Base-by-base conservation (phyloP, 140 eudicot genomes). In the Erigeron philadelphicus region DNA sequence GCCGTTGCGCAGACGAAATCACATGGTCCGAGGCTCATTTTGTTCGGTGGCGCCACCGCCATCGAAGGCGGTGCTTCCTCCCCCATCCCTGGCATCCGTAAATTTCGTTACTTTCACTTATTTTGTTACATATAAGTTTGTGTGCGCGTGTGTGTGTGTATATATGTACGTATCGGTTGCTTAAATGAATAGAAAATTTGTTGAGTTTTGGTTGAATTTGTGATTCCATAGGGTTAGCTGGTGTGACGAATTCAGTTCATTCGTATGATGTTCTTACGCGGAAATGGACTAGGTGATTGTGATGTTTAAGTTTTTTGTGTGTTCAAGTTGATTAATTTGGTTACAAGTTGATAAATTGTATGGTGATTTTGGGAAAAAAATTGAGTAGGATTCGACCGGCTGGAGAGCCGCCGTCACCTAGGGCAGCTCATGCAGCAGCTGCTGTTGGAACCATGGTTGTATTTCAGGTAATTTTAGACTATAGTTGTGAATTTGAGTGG, bases 391-490 rank as follows among this genome's bases (percentile, higher is more conserved):
- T 93, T 61, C 75, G 83, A 60, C 96, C 98, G 0, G 86, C 83
- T 1, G 98, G 98, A 16, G 98, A 93, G 17, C 87, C 98, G 5
- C 95, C 96, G 43, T 93, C 98, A 16, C 98, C 98, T 0, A 83
- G 98, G 79, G 98, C 96, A 35, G 96, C 96, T 17, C 98, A 93
- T 62, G 89, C 98, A 4, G 96, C 98, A 0, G 96, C 96, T 53
- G 96, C 86, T 40, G 90, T 93, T 58, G 95, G 95, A 18, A 87
- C 98, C 61, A 83, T 93, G 96, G 94, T 93, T 81, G 96, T 89
- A 19, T 85, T 89, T 89, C 98, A 93, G 95, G 98, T 89, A 76
- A 71, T 78, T 50, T 21, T n/a, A 58, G 60, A 35, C 16, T 12
- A 58, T 11, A 21, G 7, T 52, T 25, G 13, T 17, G 59, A 41